A percentile compares a stretch with the other conserved stretches of the same genome.
Evolutionary conservation across 2,329 filamentous ascomycete species (phyloP).

Genomic region (Nigrospora oryzae): DNA sequence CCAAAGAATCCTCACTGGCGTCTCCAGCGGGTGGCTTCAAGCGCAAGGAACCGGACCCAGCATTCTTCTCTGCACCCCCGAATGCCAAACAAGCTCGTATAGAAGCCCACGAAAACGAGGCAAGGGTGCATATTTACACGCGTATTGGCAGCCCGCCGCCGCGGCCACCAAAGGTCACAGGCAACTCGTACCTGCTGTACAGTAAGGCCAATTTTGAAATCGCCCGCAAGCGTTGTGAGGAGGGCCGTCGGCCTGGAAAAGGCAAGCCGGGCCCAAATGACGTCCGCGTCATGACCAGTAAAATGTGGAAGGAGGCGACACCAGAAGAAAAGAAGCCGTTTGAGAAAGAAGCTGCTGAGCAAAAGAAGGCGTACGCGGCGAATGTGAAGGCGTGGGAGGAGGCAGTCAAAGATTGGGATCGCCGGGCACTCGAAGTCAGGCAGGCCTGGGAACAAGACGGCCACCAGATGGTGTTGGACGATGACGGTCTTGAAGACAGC

Average conservation of each 20-base stretch:
- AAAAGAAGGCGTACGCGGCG: constrained; percentile 57
- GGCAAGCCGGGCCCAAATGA: constrained; percentile 66
- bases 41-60: constrained; percentile 34
- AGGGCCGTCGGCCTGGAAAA: constrained; percentile 55
- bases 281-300: constrained; percentile 75
- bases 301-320: constrained; percentile 79
- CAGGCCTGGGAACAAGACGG: constrained; percentile 39
- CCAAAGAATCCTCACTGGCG: constrained; percentile 42
- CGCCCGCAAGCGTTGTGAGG: constrained; percentile 52
- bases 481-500: constrained; percentile 12
- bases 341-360: constrained; percentile 61
- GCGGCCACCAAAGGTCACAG: constrained; percentile 63
- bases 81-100: constrained; percentile 43
- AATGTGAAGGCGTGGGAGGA: constrained; percentile 51
- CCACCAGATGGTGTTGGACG: constrained; percentile 33
- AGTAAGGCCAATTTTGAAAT: constrained; percentile 69
- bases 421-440: constrained; percentile 47
- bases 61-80: constrained; percentile 23
- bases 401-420: constrained; percentile 64
- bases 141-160: constrained; percentile 67
- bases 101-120: constrained; percentile 47
- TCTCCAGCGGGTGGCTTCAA: constrained; percentile 31
- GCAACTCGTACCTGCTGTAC: constrained; percentile 84
- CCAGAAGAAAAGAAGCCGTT: constrained; percentile 69
- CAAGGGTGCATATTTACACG: constrained; percentile 41